These are phyloP conservation scores for Apiospora hydei DNA, from an alignment of 2,329 filamentous ascomycete species.

Conservation along the genomic window DNA sequence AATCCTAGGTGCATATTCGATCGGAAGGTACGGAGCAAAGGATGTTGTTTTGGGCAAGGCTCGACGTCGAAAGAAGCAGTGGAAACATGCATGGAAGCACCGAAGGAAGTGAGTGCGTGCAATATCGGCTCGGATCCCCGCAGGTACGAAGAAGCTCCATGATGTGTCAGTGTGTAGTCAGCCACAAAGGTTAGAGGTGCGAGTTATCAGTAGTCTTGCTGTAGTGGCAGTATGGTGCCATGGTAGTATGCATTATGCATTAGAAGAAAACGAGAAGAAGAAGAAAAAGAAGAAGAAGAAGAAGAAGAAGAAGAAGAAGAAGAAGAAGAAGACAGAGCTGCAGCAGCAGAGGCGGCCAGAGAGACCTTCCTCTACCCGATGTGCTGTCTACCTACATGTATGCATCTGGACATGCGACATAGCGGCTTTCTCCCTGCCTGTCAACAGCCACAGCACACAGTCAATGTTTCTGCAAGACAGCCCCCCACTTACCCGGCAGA, in stretches of 20 bases:
- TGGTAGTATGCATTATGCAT: slow-evolving; percentile 3
- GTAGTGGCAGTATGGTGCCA: not conserved
- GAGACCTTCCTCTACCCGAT: not conserved
- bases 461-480: slow-evolving; percentile 7
- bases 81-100: slow-evolving; percentile 36
- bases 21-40: slow-evolving; percentile 21
- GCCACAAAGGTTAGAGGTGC: not conserved
- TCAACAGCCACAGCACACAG: not conserved
- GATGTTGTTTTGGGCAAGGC: slow-evolving; percentile 20
- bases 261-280: not conserved
- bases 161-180: slow-evolving; percentile 13
- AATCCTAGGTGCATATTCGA: slow-evolving; percentile 19
- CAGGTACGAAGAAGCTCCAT: slow-evolving; percentile 13
- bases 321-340: not conserved
- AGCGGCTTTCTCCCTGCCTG: not conserved
- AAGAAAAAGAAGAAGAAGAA: not conserved
- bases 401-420: not conserved
- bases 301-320: too few relatives aligned
- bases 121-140: slow-evolving; percentile 19
- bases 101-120: slow-evolving; percentile 11
- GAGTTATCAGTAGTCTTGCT: not conserved
- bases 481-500: not conserved
- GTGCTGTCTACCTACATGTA: not conserved
- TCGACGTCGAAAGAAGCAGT: slow-evolving; percentile 19
- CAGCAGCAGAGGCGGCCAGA: not conserved